Evolutionary conservation across 257 asterid genomes (phyloP).

Genomic region (Anisodus tanguticus): DNA sequence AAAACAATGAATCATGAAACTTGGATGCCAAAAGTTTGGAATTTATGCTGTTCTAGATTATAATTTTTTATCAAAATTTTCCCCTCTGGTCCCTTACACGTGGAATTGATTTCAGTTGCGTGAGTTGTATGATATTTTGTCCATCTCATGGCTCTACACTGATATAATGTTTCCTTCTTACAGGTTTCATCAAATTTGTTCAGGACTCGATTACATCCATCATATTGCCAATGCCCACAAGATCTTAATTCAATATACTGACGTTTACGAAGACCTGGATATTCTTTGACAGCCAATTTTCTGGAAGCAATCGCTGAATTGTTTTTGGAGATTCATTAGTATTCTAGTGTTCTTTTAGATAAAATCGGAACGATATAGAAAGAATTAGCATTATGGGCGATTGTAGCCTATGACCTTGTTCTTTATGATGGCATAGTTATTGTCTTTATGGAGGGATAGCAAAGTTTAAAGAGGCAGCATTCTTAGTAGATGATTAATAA

Average conservation of each 20-base stretch:
- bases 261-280: background rate
- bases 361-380: background rate
- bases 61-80: background rate
- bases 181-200: slow-evolving; percentile 87
- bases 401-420: background rate
- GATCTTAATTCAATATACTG: background rate
- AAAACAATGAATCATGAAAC: background rate
- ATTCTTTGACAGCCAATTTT: background rate
- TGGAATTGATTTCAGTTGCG: background rate
- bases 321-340: background rate
- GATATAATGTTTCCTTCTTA: slow-evolving; percentile 22
- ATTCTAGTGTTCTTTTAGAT: background rate
- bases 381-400: background rate
- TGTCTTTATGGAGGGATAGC: background rate
- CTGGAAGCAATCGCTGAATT: background rate
- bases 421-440: background rate
- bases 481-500: background rate
- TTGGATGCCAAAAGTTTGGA: background rate
- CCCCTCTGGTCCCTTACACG: background rate
- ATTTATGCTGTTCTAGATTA: background rate
- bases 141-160: background rate
- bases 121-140: background rate
- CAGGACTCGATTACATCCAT: slow-evolving; percentile 47
- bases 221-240: background rate
- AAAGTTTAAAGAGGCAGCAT: background rate